Evolutionary conservation across 768 basidiomycete species (phyloP).

Genomic region (Mycena sanguinolenta): DNA sequence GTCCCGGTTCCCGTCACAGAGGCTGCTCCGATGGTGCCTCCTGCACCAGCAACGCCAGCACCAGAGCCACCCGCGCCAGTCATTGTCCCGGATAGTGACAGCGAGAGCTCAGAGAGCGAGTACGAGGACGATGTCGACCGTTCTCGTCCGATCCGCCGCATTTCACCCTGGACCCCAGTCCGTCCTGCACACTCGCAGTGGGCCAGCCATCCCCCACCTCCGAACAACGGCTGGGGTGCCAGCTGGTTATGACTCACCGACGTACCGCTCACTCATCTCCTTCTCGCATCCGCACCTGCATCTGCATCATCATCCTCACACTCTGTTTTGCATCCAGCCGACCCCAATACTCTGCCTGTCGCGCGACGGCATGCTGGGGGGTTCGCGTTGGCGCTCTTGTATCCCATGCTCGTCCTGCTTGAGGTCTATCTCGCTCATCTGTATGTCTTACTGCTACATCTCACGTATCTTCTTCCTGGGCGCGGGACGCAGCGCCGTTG

Average conservation of each 20-base stretch:
- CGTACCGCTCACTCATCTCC: neutral
- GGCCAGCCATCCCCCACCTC: conserved; percentile 21
- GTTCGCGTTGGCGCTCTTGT: conserved; percentile 51
- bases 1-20: neutral
- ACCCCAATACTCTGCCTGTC: conserved; percentile 22
- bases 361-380: conserved; percentile 49
- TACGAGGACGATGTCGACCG: conserved; percentile 55
- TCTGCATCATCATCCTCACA: conserved; percentile 10
- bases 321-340: conserved; percentile 7
- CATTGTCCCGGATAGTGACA: conserved; percentile 20
- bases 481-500: conserved; percentile 21
- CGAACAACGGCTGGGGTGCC: conserved; percentile 16
- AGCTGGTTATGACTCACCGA: conserved; percentile 32
- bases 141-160: conserved; percentile 45
- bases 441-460: conserved; percentile 56
- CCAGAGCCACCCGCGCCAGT: neutral
- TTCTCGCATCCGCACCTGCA: neutral
- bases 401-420: conserved; percentile 44
- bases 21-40: neutral
- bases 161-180: conserved; percentile 42
- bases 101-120: conserved; percentile 46
- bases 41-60: neutral
- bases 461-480: conserved; percentile 38
- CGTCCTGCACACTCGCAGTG: conserved; percentile 29
- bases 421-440: conserved; percentile 59